Base-by-base conservation (phyloP, 192 early-diverging fungal species). In the Funneliformis mosseae region DNA sequence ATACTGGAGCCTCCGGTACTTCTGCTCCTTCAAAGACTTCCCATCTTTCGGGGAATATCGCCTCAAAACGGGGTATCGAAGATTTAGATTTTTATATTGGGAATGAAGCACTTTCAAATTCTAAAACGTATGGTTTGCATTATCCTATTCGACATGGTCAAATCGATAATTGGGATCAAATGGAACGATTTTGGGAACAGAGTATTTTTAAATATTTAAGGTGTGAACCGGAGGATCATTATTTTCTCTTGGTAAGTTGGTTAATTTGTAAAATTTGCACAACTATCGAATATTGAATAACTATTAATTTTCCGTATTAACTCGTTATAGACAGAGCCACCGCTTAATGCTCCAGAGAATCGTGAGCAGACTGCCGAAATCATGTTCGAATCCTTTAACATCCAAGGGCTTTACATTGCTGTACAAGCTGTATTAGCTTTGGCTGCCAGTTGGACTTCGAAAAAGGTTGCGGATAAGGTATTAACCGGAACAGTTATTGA, bases 111-210 rank as follows among this genome's bases (percentile, higher is more conserved):
- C 78, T 96, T 41, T 87, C 87, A 74, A 97, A 97, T 84, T 91
- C 93, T 76, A 97, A 96, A 87, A 93, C 95, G 16, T 96, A 97
- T 83, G 91, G 89, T 11, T 86, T 96, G 45, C 91, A 92, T 83
- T 98, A 97, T 83, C 97, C 97, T 25, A 95, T 98, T 82, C 91
- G 97, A 23, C 98, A 99, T 80, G 98, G 97, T 41, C 96, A 97
- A 87, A 98, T 99, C 81, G 96, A 97, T 50, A 98, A 98, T 89
- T 99, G 97, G 97, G 98, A 99, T 87, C 92, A 97, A 63, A 99
- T 99, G 98, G 98, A 99, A 85, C 93, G 97, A 79, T 99, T 95
- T 89, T 97, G 97, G 94, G 97, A 99, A 87, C 96, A 97, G 80
- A 96, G 93, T 82, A 95, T 99, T 73, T 99, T 98, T 88, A 96